These are phyloP conservation scores for Dothistroma septosporum DNA, from an alignment of 2,329 filamentous ascomycete genomes.

Conservation along the genomic window DNA sequence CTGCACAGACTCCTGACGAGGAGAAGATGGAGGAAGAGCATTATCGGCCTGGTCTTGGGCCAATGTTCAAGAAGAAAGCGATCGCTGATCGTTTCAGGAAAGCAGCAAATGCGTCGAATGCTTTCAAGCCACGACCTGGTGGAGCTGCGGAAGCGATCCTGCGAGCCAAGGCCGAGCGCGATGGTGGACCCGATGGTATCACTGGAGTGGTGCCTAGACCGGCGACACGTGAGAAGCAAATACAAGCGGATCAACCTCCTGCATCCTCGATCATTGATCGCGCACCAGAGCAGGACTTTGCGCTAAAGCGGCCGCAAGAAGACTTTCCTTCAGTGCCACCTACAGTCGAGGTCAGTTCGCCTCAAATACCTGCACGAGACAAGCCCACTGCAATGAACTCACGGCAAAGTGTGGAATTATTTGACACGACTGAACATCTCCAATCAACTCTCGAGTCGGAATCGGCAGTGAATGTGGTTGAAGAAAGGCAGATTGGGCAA, in stretches of 20 bases:
- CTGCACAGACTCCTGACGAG: slow-evolving; percentile 18
- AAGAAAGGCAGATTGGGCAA: slow-evolving; percentile 27
- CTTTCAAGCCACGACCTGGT: slow-evolving; percentile 83
- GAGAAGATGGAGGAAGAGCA: slow-evolving; percentile 36
- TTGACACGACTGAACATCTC: slow-evolving; percentile 20
- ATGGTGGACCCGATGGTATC: slow-evolving; percentile 78
- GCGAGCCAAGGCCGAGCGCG: slow-evolving; percentile 51
- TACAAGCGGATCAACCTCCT: slow-evolving; percentile 18
- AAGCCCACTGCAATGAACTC: slow-evolving; percentile 5
- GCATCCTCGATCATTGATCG: slow-evolving; percentile 1
- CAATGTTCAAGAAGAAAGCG: slow-evolving; percentile 82
- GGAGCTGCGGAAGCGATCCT: slow-evolving; percentile 76
- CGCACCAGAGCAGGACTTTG: slow-evolving; percentile 5
- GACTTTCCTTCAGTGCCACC: slow-evolving; percentile 18
- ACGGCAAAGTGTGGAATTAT: slow-evolving; percentile 21
- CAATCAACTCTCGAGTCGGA: slow-evolving; percentile 12
- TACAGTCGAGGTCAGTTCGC: slow-evolving; percentile 26
- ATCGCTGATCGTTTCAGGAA: slow-evolving; percentile 72
- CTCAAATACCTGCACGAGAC: slow-evolving; percentile 24
- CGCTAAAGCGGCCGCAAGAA: slow-evolving; percentile 4
- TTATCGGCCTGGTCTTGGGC: slow-evolving; percentile 72
- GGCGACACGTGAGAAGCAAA: slow-evolving; percentile 28
- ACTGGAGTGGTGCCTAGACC: slow-evolving; percentile 83
- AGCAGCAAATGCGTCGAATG: slow-evolving; percentile 58
- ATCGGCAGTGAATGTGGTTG: slow-evolving; percentile 16